These are phyloP conservation scores for Coemansia sp. DNA, from an alignment of 192 early-diverging fungal genomes.

Conservation along the genomic window DNA sequence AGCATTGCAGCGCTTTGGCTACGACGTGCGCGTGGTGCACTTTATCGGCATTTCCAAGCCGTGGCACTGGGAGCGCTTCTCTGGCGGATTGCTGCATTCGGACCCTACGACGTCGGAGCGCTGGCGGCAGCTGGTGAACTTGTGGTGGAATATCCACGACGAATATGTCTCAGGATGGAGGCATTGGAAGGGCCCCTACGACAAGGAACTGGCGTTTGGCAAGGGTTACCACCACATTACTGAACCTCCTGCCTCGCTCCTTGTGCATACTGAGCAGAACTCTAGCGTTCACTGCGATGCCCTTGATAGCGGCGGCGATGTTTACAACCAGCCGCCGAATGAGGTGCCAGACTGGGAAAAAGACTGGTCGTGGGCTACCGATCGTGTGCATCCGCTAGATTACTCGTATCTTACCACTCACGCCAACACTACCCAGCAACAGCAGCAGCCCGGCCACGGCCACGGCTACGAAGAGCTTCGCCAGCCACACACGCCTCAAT, in stretches of 20 bases:
- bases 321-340: background rate
- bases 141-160: constrained; percentile 77
- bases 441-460: background rate
- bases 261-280: background rate
- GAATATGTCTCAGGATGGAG: constrained; percentile 55
- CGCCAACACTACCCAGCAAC: background rate
- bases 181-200: constrained; percentile 39
- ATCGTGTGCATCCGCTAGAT: constrained; percentile 52
- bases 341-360: constrained; percentile 56
- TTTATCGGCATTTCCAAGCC: constrained; percentile 90
- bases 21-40: constrained; percentile 76
- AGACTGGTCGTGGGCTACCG: constrained; percentile 52
- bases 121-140: constrained; percentile 58
- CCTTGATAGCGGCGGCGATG: background rate
- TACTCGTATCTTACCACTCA: constrained; percentile 40
- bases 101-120: constrained; percentile 34
- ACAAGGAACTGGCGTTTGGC: constrained; percentile 44
- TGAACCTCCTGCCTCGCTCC: constrained; percentile 10
- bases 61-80: constrained; percentile 74
- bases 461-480: background rate
- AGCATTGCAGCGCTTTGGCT: constrained; percentile 72
- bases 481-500: constrained; percentile 1
- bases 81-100: constrained; percentile 56
- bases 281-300: background rate
- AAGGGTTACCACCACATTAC: constrained; percentile 40